These are phyloP conservation scores for Verticillium nonalfalfae DNA, from an alignment of 2,329 filamentous ascomycete genomes.

Conservation along the genomic window DNA sequence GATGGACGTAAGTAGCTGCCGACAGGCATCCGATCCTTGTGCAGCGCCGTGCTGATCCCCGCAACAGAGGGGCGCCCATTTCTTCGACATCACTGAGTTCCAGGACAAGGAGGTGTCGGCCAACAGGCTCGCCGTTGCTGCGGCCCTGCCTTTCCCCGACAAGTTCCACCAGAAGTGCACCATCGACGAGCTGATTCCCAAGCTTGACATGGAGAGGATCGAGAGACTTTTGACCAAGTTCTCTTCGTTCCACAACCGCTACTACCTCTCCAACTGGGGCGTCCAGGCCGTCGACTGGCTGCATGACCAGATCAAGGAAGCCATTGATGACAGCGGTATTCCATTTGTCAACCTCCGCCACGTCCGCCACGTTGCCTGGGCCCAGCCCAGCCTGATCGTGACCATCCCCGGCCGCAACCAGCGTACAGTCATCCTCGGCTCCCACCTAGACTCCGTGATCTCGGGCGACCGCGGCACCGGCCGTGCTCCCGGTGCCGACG, in stretches of 20 bases:
- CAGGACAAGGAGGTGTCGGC: slow-evolving; percentile 5
- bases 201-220: slow-evolving; percentile 7
- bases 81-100: slow-evolving; percentile 18
- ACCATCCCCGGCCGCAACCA: slow-evolving; percentile 64
- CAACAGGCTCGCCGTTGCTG: slow-evolving; percentile 4
- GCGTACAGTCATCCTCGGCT: slow-evolving; percentile 70
- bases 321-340: slow-evolving; percentile 56
- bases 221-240: slow-evolving; percentile 39
- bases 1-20: slow-evolving; percentile 13
- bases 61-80: slow-evolving; percentile 12
- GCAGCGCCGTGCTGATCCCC: not conserved
- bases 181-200: slow-evolving; percentile 10
- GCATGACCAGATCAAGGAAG: slow-evolving; percentile 55
- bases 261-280: slow-evolving; percentile 60
- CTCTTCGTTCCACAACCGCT: slow-evolving; percentile 60
- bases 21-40: not conserved
- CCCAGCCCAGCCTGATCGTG: slow-evolving; percentile 73
- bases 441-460: slow-evolving; percentile 78
- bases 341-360: slow-evolving; percentile 52
- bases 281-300: slow-evolving; percentile 72
- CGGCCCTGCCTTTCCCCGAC: slow-evolving; percentile 12
- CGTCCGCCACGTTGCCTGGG: slow-evolving; percentile 63
- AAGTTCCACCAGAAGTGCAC: slow-evolving; percentile 11
- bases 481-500: slow-evolving; percentile 68
- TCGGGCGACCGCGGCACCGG: slow-evolving; percentile 64